phyloP scores from a whole-genome alignment of 2,329 filamentous ascomycete species.

The Periconia sp. region DNA sequence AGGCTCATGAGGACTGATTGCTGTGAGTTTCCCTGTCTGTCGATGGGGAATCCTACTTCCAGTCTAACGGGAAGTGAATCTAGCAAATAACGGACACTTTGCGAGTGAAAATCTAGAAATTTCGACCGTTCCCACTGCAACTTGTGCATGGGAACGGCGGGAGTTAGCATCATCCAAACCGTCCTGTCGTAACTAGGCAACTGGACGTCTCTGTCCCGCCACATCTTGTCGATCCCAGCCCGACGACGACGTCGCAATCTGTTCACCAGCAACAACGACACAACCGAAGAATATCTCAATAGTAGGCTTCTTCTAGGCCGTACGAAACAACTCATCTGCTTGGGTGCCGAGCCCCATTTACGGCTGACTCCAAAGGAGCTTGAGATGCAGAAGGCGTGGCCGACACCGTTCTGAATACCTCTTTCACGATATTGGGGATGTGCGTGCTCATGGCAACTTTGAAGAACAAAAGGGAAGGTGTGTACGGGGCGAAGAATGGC shows the following conservation, averaged over 20 bases:
- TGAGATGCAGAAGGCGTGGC: neutral
- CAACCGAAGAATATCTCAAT: neutral
- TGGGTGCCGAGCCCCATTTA: neutral
- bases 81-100: too few species aligned
- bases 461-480: neutral
- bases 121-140: too few species aligned
- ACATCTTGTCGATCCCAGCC: neutral
- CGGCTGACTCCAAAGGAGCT: neutral
- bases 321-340: neutral
- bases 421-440: neutral
- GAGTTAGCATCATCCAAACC: too few species aligned
- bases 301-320: neutral
- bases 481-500: neutral
- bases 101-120: too few species aligned
- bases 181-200: too few species aligned
- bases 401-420: neutral
- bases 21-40: too few species aligned
- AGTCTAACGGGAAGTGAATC: too few species aligned
- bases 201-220: too few species aligned
- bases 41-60: too few species aligned
- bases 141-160: too few species aligned
- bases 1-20: too few species aligned
- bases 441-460: neutral
- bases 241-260: neutral
- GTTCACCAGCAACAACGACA: neutral